phyloP scores from a whole-genome alignment of 176 grass and related monocot genomes.

The Raddia distichophylla region DNA sequence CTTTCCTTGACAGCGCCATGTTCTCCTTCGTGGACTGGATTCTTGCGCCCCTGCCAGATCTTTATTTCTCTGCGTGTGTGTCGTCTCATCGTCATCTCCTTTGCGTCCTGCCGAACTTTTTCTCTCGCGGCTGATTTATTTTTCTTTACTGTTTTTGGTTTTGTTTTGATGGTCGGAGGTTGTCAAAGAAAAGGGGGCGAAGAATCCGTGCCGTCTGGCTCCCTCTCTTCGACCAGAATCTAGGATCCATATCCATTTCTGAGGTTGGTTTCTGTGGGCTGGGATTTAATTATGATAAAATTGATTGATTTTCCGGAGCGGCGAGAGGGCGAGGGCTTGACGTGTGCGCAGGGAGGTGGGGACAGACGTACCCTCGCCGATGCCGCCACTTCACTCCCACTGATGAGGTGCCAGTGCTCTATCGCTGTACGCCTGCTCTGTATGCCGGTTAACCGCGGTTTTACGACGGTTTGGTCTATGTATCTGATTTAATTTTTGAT shows the following conservation, averaged over 20 bases:
- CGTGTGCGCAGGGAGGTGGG: conserved; percentile 24
- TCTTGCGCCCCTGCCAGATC: background rate
- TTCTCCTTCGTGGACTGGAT: background rate
- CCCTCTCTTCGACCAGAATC: background rate
- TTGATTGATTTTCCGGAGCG: background rate
- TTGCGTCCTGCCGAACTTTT: background rate
- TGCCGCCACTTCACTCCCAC: conserved; percentile 35
- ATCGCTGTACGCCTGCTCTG: no score
- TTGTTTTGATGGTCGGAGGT: background rate
- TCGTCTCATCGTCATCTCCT: background rate
- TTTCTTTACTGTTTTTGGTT: background rate
- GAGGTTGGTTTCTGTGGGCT: background rate
- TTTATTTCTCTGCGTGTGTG: background rate
- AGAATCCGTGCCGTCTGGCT: conserved; percentile 29
- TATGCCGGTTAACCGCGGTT: no score
- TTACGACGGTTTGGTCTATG: no score
- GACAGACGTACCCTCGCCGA: conserved; percentile 18
- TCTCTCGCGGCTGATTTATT: background rate
- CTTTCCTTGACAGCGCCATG: conserved; percentile 31
- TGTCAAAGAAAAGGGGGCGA: background rate
- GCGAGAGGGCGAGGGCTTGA: background rate
- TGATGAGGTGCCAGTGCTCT: background rate
- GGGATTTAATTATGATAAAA: background rate
- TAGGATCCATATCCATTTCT: conserved; percentile 24
- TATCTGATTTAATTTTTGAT: no score